A percentile compares a stretch with the other conserved stretches of the same genome.
These are phyloP conservation scores for Eucalyptus rudis DNA, from an alignment of 345 rosid genomes.

Conservation along the genomic window DNA sequence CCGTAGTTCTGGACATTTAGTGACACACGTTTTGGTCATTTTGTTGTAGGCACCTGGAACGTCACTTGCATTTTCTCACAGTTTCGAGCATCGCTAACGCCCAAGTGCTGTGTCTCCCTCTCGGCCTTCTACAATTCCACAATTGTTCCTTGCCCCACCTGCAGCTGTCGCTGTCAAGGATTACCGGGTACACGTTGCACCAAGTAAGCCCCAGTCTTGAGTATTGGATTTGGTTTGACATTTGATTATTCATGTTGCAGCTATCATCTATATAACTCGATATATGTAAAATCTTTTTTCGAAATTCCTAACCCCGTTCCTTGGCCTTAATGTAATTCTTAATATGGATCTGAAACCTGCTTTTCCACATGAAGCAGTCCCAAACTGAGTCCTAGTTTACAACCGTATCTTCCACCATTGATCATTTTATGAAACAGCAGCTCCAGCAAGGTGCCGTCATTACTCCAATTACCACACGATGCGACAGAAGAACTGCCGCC, in stretches of 20 bases:
- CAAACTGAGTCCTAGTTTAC: not conserved
- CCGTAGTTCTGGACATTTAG: not conserved
- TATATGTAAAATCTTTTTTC: not conserved
- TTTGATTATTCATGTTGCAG: not conserved
- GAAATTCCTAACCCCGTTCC: not conserved
- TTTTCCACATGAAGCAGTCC: not conserved
- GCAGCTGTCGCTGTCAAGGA: slow-evolving; percentile 67
- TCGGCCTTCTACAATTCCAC: slow-evolving; percentile 58
- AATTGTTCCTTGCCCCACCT: slow-evolving; percentile 59
- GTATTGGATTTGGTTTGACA: not conserved
- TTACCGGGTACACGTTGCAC: slow-evolving; percentile 29
- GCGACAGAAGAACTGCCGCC: slow-evolving; percentile 15
- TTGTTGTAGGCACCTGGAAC: slow-evolving; percentile 57
- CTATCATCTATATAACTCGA: not conserved
- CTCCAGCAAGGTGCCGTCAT: slow-evolving; percentile 17
- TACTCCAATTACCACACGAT: slow-evolving; percentile 29
- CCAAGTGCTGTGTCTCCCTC: slow-evolving; percentile 80
- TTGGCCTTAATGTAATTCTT: not conserved
- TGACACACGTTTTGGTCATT: not conserved
- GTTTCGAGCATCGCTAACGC: slow-evolving; percentile 40
- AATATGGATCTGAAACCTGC: not conserved
- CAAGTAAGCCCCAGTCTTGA: not conserved
- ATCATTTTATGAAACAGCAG: slow-evolving; percentile 7
- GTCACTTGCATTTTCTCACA: slow-evolving; percentile 63
- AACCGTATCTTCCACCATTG: not conserved